Base-by-base conservation (phyloP, 768 basidiomycete genomes). In the Daedaleopsis sinensis region DNA sequence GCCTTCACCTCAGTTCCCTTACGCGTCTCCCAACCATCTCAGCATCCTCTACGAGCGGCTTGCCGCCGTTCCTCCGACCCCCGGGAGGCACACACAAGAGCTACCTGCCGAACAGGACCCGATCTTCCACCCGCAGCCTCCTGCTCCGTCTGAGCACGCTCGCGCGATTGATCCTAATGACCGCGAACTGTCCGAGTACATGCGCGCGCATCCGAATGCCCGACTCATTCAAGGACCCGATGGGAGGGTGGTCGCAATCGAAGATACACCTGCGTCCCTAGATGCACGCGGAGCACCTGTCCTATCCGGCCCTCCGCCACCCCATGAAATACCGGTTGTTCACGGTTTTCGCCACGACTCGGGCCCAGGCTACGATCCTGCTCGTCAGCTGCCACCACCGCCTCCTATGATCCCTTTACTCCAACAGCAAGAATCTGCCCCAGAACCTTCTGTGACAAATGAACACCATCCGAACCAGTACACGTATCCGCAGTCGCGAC, bases 41-140 rank as follows among this genome's bases (percentile, higher is more conserved):
- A 85, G 91, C 55, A 85, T 93, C 46, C 77, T 93, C 57, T 93
- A 93, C 70, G 91, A 93, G 73, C 87, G 90, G 55, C 79, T 93
- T 11, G 82, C 86, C 53, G 78, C 79, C 42, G 77, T 85, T 21
- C 83, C 87, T 21, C 82, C 85, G 46, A 83, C 85, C 1, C 84
- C 82, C 59, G 82, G 67, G 36, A 65, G 67, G 47, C 65, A 68
- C 27, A 52, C 58, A 5, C 69, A 72, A 63, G 66, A 74, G 66
- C 59, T 68, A 55, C 65, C 69, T 61, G 54, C 66, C 46, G 63
- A 71, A 47, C 52, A 58, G 42, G 65, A 73, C 66, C 63, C 68
- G 55, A 58, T 70, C 47, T 66, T 69, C 61, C 53, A 67, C 55
- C 63, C 55, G 53, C 67, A 70, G 64, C 64, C 72, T 59, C 66